These are phyloP conservation scores for Fraxinus americana DNA, from an alignment of 257 asterid species.

Conservation along the genomic window DNA sequence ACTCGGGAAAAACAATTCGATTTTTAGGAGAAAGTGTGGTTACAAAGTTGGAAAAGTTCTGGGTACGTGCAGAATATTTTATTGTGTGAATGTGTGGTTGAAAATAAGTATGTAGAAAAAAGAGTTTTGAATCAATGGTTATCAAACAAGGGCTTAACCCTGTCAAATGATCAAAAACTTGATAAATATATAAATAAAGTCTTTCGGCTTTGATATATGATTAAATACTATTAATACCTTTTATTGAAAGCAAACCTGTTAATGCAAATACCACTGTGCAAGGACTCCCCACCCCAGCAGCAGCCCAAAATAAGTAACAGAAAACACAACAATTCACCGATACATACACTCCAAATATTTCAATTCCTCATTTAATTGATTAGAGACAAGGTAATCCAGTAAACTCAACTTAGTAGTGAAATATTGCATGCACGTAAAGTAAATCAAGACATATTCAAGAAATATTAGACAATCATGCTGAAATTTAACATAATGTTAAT, in stretches of 20 bases:
- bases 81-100: too few species aligned
- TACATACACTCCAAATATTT: neutral
- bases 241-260: neutral
- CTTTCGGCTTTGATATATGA: neutral
- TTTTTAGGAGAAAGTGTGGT: too few species aligned
- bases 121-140: too few species aligned
- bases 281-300: neutral
- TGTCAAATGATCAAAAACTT: conserved; percentile 1
- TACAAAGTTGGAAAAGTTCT: too few species aligned
- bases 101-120: too few species aligned
- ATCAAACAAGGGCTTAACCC: too few species aligned
- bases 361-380: neutral
- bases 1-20: too few species aligned
- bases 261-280: neutral
- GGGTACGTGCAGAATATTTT: too few species aligned
- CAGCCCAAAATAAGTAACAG: neutral
- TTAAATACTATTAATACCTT: neutral
- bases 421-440: neutral
- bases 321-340: neutral
- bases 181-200: neutral
- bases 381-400: neutral
- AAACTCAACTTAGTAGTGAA: neutral
- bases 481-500: neutral
- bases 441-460: neutral
- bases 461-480: neutral